phyloP scores from a whole-genome alignment of 1,284 basidiomycete genomes.

The Trichosporon sp. region DNA sequence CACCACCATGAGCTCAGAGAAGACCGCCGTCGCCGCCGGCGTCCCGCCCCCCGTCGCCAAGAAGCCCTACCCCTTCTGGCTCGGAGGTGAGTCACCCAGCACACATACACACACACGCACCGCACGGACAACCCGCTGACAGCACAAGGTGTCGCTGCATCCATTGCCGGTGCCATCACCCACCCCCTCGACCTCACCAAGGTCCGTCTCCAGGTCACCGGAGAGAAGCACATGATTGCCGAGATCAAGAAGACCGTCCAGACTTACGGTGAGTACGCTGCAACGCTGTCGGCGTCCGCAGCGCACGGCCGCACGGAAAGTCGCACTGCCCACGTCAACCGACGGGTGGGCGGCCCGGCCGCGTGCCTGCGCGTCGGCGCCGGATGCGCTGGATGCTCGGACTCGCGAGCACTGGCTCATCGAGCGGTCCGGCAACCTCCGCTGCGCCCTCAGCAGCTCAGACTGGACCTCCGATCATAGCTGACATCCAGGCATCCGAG shows the following conservation, averaged over 20 bases:
- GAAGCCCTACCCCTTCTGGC: constrained; percentile 77
- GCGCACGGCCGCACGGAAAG: background rate
- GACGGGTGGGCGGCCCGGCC: background rate
- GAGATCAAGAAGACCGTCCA: constrained; percentile 71
- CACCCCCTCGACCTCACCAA: constrained; percentile 87
- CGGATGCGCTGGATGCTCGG: background rate
- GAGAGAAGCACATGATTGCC: constrained; percentile 81
- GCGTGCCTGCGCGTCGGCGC: background rate
- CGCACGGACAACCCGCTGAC: constrained; percentile 13
- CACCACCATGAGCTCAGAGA: constrained; percentile 14
- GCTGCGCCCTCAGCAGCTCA: background rate
- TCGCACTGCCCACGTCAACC: background rate
- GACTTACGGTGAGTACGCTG: constrained; percentile 41
- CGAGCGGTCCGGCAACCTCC: background rate
- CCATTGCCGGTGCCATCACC: constrained; percentile 76
- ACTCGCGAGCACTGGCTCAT: background rate
- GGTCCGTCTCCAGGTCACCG: constrained; percentile 81
- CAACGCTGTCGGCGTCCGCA: background rate
- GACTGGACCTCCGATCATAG: no score
- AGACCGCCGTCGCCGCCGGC: constrained; percentile 11
- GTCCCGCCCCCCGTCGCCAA: constrained; percentile 22
- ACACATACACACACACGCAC: no score
- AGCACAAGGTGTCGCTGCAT: constrained; percentile 68
- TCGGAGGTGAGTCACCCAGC: constrained; percentile 64
- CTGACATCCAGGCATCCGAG: constrained; percentile 63